Conservation (phyloP, 1,139 yeast genomes). For the Candida mesenterica region DNA sequence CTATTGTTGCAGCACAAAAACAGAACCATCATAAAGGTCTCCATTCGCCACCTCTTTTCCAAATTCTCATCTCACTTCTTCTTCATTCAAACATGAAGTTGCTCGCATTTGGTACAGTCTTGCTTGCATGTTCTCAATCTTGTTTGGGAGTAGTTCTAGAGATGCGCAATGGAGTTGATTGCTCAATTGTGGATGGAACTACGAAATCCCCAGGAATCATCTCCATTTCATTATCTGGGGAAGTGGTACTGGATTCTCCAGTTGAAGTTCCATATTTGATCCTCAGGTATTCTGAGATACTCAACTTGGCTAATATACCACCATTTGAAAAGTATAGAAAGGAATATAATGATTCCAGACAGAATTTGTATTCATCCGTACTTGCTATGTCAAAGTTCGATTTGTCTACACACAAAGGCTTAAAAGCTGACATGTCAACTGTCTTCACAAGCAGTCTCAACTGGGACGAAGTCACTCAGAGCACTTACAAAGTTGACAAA, state of each 20-base stretch:
- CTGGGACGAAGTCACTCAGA: constrained; percentile 8
- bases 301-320: constrained; percentile 24
- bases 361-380: constrained; percentile 12
- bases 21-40: too few species aligned
- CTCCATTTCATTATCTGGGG: too few species aligned
- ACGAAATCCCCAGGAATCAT: neutral
- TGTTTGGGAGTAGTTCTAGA: too few species aligned
- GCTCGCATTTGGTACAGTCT: too few species aligned
- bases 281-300: constrained; percentile 25
- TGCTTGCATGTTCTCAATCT: too few species aligned
- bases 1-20: too few species aligned
- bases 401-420: constrained; percentile 6
- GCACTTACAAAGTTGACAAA: constrained; percentile 18
- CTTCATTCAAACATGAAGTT: too few species aligned
- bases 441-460: constrained; percentile 9
- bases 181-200: neutral
- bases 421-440: constrained; percentile 3
- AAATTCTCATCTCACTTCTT: too few species aligned
- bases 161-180: too few species aligned
- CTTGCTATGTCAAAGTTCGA: constrained; percentile 11
- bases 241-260: too few species aligned
- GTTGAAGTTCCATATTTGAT: constrained; percentile 27
- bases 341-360: constrained; percentile 12
- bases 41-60: too few species aligned
- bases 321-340: constrained; percentile 15